Evolutionary conservation across 2,329 filamentous ascomycete genomes (phyloP).

Genomic region (Scortechinia acanthostroma): DNA sequence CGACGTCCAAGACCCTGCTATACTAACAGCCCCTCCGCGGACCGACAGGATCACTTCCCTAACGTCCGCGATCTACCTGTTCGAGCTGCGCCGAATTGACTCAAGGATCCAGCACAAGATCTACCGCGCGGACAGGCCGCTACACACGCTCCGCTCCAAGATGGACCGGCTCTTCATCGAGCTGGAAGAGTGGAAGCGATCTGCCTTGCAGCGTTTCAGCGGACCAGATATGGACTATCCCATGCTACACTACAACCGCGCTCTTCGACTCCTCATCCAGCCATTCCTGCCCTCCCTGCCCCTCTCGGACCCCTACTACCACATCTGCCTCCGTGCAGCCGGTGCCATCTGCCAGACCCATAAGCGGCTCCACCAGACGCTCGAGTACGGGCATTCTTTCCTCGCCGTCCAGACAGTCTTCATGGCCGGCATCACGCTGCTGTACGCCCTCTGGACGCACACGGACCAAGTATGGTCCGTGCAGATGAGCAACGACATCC

Average conservation of each 20-base stretch:
- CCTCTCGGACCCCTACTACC: conserved; percentile 34
- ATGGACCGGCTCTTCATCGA: conserved; percentile 33
- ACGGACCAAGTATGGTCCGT: conserved; percentile 35
- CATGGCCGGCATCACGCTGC: conserved; percentile 28
- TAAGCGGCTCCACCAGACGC: conserved; percentile 28
- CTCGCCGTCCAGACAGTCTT: conserved; percentile 32
- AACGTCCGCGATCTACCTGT: conserved; percentile 31
- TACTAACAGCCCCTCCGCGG: conserved; percentile 17
- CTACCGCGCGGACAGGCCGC: conserved; percentile 36
- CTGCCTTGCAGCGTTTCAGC: conserved; percentile 18
- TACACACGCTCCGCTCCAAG: conserved; percentile 33
- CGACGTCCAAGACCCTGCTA: conserved; percentile 14
- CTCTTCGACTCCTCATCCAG: conserved; percentile 38
- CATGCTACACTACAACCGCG: conserved; percentile 38
- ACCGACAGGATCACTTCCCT: conserved; percentile 20
- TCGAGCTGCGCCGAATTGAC: conserved; percentile 35
- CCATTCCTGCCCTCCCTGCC: conserved; percentile 37
- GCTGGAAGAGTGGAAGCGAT: conserved; percentile 35
- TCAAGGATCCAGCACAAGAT: conserved; percentile 41
- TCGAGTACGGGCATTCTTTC: conserved; percentile 30
- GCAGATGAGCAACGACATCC: conserved; percentile 36
- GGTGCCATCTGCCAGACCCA: conserved; percentile 31
- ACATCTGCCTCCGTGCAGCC: conserved; percentile 27
- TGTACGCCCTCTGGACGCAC: conserved; percentile 29
- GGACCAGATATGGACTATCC: conserved; percentile 34